Conservation (phyloP, 352 stramenopile species). For the Pythium phragmiticola region DNA sequence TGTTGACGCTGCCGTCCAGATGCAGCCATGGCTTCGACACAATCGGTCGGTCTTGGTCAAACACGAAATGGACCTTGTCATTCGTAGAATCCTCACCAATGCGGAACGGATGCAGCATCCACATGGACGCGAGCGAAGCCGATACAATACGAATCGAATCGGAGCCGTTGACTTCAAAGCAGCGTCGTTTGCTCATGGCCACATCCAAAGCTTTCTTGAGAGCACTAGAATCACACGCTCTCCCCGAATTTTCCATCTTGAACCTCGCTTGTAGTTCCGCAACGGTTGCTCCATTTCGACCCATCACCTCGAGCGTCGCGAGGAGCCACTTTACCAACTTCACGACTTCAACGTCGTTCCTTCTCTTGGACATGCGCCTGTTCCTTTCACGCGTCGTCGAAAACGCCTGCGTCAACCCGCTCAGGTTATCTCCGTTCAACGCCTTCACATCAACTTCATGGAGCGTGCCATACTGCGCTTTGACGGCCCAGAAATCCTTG, state of each 20-base stretch:
- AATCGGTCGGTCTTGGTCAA: constrained; percentile 58
- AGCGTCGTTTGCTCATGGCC: constrained; percentile 35
- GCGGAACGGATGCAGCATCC: constrained; percentile 59
- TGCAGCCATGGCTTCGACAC: constrained; percentile 72
- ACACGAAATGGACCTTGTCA: constrained; percentile 68
- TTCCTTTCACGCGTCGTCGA: constrained; percentile 9
- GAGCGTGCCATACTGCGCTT: constrained; percentile 36
- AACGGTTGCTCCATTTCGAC: constrained; percentile 17
- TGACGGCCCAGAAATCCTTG: constrained; percentile 73
- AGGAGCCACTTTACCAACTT: constrained; percentile 11
- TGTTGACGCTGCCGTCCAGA: constrained; percentile 68
- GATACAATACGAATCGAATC: constrained; percentile 52
- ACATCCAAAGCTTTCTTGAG: constrained; percentile 35
- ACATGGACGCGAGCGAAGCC: constrained; percentile 45
- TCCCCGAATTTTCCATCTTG: neutral
- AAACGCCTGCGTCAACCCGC: constrained; percentile 19
- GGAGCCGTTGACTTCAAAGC: constrained; percentile 70
- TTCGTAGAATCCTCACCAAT: constrained; percentile 42
- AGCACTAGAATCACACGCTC: neutral
- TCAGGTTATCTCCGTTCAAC: neutral
- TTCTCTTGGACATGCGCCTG: neutral
- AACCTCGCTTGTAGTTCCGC: constrained; percentile 11
- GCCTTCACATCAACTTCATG: neutral
- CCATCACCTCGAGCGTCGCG: constrained; percentile 5
- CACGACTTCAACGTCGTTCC: neutral